phyloP scores from a whole-genome alignment of 495 filamentous ascomycete species.

The Xylaria sp. region DNA sequence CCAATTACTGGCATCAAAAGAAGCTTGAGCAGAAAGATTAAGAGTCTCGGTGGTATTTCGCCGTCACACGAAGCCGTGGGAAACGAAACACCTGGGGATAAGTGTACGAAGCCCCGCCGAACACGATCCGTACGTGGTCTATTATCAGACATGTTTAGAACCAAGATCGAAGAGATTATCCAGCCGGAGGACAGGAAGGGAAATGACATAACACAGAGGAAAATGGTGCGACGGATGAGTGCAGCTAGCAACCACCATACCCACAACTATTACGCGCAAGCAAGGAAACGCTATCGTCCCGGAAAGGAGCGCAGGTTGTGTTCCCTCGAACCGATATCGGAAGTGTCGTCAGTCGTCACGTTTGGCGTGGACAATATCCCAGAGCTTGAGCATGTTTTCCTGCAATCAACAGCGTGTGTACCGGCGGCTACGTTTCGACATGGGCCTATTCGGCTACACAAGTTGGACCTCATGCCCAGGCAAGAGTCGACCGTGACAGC shows the following conservation, averaged over 20 bases:
- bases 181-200: not conserved
- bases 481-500: not conserved
- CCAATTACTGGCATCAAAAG: not conserved
- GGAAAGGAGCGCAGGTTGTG: not conserved
- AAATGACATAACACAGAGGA: not conserved
- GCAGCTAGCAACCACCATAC: not conserved
- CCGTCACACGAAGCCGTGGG: not conserved
- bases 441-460: conserved; percentile 2
- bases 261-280: not conserved
- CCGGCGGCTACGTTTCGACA: not conserved
- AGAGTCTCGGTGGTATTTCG: not conserved
- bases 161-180: not conserved
- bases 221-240: not conserved
- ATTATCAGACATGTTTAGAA: not conserved
- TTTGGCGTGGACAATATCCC: not conserved
- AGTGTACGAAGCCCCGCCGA: not conserved
- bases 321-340: conserved; percentile 9
- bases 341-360: conserved; percentile 2
- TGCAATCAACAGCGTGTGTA: not conserved
- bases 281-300: not conserved
- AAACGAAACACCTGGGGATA: not conserved
- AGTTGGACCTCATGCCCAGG: not conserved
- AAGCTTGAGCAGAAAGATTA: not conserved
- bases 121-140: not conserved
- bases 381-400: not conserved